A percentile compares a stretch with the other conserved stretches of the same genome.
phyloP scores from a whole-genome alignment of 1,139 yeast species.

The Pichia sp. region DNA sequence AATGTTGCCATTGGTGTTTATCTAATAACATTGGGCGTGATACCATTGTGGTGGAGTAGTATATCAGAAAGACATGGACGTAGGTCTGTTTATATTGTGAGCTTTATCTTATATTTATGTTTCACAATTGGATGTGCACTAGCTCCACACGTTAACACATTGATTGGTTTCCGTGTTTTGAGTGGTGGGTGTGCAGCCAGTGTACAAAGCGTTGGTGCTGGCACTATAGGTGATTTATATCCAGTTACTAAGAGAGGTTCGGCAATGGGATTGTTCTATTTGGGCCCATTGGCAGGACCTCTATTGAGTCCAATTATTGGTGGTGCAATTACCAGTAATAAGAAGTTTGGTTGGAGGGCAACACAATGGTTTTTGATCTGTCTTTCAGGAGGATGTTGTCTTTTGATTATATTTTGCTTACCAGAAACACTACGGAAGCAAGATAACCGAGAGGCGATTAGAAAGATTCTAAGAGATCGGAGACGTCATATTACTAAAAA shows the following conservation, averaged over 20 bases:
- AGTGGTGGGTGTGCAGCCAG: constrained; percentile 81
- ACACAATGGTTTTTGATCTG: constrained; percentile 82
- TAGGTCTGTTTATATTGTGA: constrained; percentile 60
- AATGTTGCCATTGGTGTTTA: constrained; percentile 79
- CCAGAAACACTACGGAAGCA: constrained; percentile 71
- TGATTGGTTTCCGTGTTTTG: constrained; percentile 62
- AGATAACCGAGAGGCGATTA: constrained; percentile 44
- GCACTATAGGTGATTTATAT: constrained; percentile 72
- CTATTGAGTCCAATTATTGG: constrained; percentile 75
- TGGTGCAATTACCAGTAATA: constrained; percentile 52
- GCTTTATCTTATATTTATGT: constrained; percentile 55
- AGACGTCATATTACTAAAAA: constrained; percentile 10
- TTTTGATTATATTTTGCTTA: constrained; percentile 45
- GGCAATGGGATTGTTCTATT: constrained; percentile 74
- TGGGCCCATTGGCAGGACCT: constrained; percentile 81
- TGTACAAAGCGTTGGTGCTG: constrained; percentile 88
- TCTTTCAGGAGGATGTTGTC: constrained; percentile 47
- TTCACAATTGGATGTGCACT: constrained; percentile 70
- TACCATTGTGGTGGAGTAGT: constrained; percentile 88
- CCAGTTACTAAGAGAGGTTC: constrained; percentile 62
- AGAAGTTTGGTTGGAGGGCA: constrained; percentile 80
- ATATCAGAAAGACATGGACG: constrained; percentile 72
- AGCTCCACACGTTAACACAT: constrained; percentile 51
- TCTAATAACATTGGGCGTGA: constrained; percentile 62
- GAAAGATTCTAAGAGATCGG: constrained; percentile 36